A percentile compares a stretch with the other conserved stretches of the same genome.
Evolutionary conservation across 176 grass and related monocot species (phyloP).

Genomic region (Cenchrus americanus): DNA sequence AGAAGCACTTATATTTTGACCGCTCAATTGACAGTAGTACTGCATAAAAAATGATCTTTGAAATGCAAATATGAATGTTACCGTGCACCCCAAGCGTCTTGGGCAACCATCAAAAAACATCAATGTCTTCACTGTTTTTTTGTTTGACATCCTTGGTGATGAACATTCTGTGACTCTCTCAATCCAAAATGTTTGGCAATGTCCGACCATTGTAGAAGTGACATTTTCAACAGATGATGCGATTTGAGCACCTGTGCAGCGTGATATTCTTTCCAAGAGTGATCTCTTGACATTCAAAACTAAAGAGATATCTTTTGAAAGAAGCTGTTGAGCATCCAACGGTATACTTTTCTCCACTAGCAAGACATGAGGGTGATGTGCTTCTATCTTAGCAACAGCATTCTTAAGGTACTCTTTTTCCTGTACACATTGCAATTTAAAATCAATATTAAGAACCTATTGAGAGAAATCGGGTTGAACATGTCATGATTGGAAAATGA

Average conservation of each 20-base stretch:
- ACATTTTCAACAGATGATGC: conserved; percentile 68
- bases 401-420: conserved; percentile 86
- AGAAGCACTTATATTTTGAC: conserved; percentile 17
- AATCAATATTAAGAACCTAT: conserved; percentile 33
- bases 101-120: conserved; percentile 99
- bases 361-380: conserved; percentile 78
- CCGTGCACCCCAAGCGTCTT: conserved; percentile 94
- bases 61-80: conserved; percentile 50
- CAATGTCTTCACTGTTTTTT: conserved; percentile 83
- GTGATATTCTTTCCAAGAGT: conserved; percentile 91
- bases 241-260: conserved; percentile 86
- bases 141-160: conserved; percentile 54
- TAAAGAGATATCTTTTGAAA: conserved; percentile 89
- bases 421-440: conserved; percentile 49
- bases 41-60: conserved; percentile 6
- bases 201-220: conserved; percentile 62
- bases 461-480: conserved; percentile 27
- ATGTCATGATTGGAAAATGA: conserved; percentile 29
- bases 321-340: conserved; percentile 81
- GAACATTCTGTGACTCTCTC: conserved; percentile 68
- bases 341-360: conserved; percentile 97
- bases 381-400: conserved; percentile 76
- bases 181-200: conserved; percentile 84
- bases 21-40: not conserved
- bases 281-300: conserved; percentile 91